Conservation (phyloP, 257 asterid genomes). For the Euphrasia confusa region DNA sequence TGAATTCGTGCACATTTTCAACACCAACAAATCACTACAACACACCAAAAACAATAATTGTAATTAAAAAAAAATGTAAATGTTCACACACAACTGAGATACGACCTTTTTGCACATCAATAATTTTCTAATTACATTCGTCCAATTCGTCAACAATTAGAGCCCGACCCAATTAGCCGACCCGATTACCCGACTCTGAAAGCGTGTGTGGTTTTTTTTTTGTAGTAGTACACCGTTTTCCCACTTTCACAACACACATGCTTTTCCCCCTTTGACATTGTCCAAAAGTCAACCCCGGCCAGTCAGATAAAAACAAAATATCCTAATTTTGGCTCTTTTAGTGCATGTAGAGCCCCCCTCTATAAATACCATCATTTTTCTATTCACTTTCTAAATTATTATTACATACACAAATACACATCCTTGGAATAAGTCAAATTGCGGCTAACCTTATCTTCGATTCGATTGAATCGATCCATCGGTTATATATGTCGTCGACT, state of each 20-base stretch:
- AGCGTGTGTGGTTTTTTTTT: constrained; percentile 33
- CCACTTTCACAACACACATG: constrained; percentile 10
- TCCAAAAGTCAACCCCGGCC: constrained; percentile 42
- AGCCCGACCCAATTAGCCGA: constrained; percentile 9
- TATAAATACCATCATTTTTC: constrained; percentile 19
- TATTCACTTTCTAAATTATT: constrained; percentile 17
- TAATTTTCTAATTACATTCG: too few relatives aligned
- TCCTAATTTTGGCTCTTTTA: constrained; percentile 19
- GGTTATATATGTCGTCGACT: neutral
- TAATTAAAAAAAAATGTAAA: too few relatives aligned
- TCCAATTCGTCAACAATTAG: constrained; percentile 32
- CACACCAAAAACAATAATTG: too few relatives aligned
- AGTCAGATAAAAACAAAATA: constrained; percentile 12
- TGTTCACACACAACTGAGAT: too few relatives aligned
- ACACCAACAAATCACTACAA: too few relatives aligned
- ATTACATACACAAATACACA: neutral
- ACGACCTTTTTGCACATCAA: too few relatives aligned
- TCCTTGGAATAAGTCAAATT: constrained; percentile 32
- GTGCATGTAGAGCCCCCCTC: neutral
- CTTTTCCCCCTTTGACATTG: constrained; percentile 38
- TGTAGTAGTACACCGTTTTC: constrained; percentile 14
- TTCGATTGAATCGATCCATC: neutral
- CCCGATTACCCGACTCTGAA: constrained; percentile 9
- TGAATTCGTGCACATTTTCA: too few relatives aligned
- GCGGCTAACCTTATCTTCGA: constrained; percentile 24